Evolutionary conservation across 169 alveolate species (phyloP), one percentile per base, ranked within the genome.

Genomic region (Fabrea salina): DNA sequence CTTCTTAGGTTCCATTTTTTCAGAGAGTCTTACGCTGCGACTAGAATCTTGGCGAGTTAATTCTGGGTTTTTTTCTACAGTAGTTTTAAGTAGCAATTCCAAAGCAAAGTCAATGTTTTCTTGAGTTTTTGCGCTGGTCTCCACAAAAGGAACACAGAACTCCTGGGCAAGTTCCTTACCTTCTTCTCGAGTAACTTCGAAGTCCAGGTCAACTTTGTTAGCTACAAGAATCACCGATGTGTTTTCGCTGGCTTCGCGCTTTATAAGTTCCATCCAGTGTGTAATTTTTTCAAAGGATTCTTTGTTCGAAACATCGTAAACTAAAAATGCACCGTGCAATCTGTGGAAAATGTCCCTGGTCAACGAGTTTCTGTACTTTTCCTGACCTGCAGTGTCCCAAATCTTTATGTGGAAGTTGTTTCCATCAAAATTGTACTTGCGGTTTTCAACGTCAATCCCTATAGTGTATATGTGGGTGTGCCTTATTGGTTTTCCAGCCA

Each of bases 341-440:
- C 79, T 43, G n/a, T 70, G 22, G 39, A 47, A 70, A 11, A 47
- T 27, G 16, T 70, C 49, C 66, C 25, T 47, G 39, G 67, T 44
- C 4, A 70, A 41, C 16, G 43, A 22, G 11, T 33, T 47, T 47
- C 44, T 16, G 13, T 47, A 50, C 68, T 37, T 70, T 49, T 70
- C 79, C 25, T 70, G 79, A 22, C 79, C 79, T 0, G 66, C 79
- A 16, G 79, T 70, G 66, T 70, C 79, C 79, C 79, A 70, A 33
- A 70, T 37, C 25, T 27, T 47, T 16, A 70, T 37, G 25, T 41
- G 35, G 37, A 70, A 27, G 32, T 44, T 33, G 41, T 70, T 27
- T n/a, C 66, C 79, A 32, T 43, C 37, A 33, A 30, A 70, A 16
- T 47, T 32, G 22, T 47, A 47, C 25, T 44, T 25, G 27, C 66